Conservation (phyloP, 2,329 filamentous ascomycete genomes). For the Neocucurbitaria cava region DNA sequence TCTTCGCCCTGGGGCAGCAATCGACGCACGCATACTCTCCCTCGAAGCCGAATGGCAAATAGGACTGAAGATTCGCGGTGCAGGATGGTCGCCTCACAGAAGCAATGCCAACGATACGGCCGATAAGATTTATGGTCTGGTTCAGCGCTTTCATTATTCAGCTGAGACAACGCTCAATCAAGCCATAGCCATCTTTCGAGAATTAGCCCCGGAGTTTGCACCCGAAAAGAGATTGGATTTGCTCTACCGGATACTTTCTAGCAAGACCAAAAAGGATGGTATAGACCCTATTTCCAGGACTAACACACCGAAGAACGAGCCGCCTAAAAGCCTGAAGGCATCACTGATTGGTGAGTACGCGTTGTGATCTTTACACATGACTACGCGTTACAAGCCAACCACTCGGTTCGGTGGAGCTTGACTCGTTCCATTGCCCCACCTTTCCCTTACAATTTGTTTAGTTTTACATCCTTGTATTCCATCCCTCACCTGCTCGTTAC, state of each 20-base stretch:
- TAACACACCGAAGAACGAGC: constrained; percentile 5
- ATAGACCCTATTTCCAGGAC: neutral
- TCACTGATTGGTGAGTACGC: constrained; percentile 17
- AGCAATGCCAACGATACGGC: constrained; percentile 2
- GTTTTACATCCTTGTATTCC: neutral
- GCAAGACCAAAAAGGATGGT: neutral
- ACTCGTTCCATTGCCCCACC: neutral
- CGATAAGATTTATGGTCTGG: constrained; percentile 18
- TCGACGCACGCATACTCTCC: constrained; percentile 24
- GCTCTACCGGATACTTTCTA: constrained; percentile 20
- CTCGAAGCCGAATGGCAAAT: constrained; percentile 33
- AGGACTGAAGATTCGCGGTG: constrained; percentile 18
- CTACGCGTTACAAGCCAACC: neutral
- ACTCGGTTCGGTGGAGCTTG: neutral
- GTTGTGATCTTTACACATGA: neutral
- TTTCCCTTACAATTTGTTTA: too few species aligned
- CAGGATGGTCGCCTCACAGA: constrained; percentile 31
- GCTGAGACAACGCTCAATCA: constrained; percentile 17
- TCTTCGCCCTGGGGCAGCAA: constrained; percentile 13
- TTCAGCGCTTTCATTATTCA: constrained; percentile 30
- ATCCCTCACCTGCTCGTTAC: neutral
- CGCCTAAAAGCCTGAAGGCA: constrained; percentile 9
- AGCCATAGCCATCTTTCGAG: constrained; percentile 22
- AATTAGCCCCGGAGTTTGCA: constrained; percentile 6
- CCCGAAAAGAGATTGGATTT: constrained; percentile 6